Base-by-base conservation (phyloP, 208 protist species). In the Leishmania amazonensis region DNA sequence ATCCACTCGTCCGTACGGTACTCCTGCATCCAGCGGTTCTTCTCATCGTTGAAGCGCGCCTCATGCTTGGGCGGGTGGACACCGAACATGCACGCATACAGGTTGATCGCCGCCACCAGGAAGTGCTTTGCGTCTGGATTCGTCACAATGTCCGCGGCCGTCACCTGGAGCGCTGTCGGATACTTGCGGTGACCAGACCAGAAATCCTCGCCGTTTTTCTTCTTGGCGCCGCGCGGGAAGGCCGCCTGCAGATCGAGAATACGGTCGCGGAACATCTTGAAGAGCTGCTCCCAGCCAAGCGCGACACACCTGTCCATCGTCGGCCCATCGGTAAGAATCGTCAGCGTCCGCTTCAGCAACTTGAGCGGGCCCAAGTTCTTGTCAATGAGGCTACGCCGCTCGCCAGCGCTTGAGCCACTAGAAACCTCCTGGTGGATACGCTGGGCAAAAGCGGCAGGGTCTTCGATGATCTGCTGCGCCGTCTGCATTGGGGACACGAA, bases 231-330 rank as follows among this genome's bases (percentile, higher is more conserved):
- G 31, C 87, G 75, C 17, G 99, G 99, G 89, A 99, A 99, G 77
- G 97, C 97, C 58, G 91, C 92, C 75, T 99, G 96, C 31, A 99
- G 93, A 86, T 99, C 98, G 72, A 91, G 75, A 86, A 99, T 99
- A 28, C 94, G 90, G 84, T 99, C 95, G 76, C 95, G 88, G 85
- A 99, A 99, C 17, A 98, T 87, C 73, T 97, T 89, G 88, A 99
- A 97, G 84, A 99, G 98, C 19, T 94, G 77, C 8, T 97, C 85
- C 83, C 99, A 96, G 31, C 98, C 99, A 93, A 99, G 98, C 57
- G 89, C 81, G 15, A 99, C 88, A 87, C 99, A 99, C 81, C 99
- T 96, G 60, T 98, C 84, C 87, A 97, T 95, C 60, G 82, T 90
- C 17, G 92, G 88, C 47, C 91, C 89, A 9, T 84, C 80, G 38